phyloP scores from a whole-genome alignment of 2,329 filamentous ascomycete genomes.

The Boeremia lycopersici region DNA sequence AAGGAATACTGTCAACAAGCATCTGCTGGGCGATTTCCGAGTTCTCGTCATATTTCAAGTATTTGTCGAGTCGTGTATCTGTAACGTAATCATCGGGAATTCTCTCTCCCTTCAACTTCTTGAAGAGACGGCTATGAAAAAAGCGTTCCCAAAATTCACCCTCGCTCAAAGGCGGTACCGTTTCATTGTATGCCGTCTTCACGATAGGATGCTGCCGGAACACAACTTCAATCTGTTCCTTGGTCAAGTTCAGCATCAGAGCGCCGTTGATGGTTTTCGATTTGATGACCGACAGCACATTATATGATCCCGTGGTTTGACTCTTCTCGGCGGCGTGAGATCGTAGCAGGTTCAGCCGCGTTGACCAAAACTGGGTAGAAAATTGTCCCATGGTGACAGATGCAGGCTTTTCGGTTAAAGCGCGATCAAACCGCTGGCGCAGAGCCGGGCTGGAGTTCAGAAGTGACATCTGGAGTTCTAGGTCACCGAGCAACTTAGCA shows the following conservation, averaged over 20 bases:
- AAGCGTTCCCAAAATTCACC: constrained; percentile 91
- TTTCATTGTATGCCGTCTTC: constrained; percentile 88
- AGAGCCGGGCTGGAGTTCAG: constrained; percentile 79
- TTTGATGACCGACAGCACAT: constrained; percentile 89
- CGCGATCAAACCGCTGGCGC: constrained; percentile 85
- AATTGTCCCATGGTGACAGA: constrained; percentile 81
- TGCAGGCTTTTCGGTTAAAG: constrained; percentile 80
- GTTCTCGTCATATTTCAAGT: constrained; percentile 74
- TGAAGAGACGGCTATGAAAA: constrained; percentile 87
- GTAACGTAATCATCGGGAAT: constrained; percentile 76
- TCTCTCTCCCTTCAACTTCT: constrained; percentile 88
- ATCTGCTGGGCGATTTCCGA: constrained; percentile 51
- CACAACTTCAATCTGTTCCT: constrained; percentile 91
- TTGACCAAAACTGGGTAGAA: constrained; percentile 93
- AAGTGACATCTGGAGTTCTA: constrained; percentile 83
- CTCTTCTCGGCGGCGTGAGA: constrained; percentile 87
- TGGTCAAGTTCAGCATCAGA: constrained; percentile 80
- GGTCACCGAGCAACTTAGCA: constrained; percentile 74
- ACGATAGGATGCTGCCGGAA: constrained; percentile 92
- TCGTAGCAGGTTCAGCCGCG: constrained; percentile 81
- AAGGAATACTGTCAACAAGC: constrained; percentile 72
- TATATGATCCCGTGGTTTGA: constrained; percentile 89
- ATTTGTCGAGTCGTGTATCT: constrained; percentile 84
- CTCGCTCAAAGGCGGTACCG: constrained; percentile 76
- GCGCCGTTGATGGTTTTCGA: constrained; percentile 72